These are phyloP conservation scores for Auricularia sp. DNA, from an alignment of 768 basidiomycete genomes.

Conservation along the genomic window DNA sequence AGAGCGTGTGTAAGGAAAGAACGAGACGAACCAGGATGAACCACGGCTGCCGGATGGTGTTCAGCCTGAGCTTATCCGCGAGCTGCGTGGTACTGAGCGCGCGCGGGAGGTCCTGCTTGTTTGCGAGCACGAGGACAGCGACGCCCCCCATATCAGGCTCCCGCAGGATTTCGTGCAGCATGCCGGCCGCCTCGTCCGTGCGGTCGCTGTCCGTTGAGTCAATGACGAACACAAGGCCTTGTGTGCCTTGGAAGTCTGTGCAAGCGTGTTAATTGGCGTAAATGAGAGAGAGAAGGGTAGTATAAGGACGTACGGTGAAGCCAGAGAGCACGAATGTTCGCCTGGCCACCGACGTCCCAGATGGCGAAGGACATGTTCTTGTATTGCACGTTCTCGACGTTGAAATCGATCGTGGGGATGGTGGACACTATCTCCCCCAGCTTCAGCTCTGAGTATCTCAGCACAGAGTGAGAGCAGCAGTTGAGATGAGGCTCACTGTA, in stretches of 20 bases:
- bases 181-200: constrained; percentile 41
- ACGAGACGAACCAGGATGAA: constrained; percentile 2
- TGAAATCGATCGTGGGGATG: constrained; percentile 39
- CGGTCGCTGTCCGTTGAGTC: constrained; percentile 43
- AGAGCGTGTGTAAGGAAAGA: no score
- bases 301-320: constrained; percentile 30
- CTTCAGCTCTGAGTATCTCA: constrained; percentile 20
- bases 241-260: constrained; percentile 38
- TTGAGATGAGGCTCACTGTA: constrained; percentile 14
- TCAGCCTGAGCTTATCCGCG: not conserved
- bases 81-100: not conserved
- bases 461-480: constrained; percentile 5
- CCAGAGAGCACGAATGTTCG: constrained; percentile 36
- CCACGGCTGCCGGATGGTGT: not conserved
- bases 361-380: constrained; percentile 43
- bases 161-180: constrained; percentile 33
- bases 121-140: constrained; percentile 26
- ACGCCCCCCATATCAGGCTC: constrained; percentile 34
- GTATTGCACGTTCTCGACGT: constrained; percentile 50
- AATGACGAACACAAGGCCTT: constrained; percentile 58
- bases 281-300: not conserved
- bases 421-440: constrained; percentile 28
- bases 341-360: constrained; percentile 60
- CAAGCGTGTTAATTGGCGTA: not conserved
- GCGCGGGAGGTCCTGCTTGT: constrained; percentile 5